These are phyloP conservation scores for Carallia pectinifolia DNA, from an alignment of 345 rosid species.

Conservation along the genomic window DNA sequence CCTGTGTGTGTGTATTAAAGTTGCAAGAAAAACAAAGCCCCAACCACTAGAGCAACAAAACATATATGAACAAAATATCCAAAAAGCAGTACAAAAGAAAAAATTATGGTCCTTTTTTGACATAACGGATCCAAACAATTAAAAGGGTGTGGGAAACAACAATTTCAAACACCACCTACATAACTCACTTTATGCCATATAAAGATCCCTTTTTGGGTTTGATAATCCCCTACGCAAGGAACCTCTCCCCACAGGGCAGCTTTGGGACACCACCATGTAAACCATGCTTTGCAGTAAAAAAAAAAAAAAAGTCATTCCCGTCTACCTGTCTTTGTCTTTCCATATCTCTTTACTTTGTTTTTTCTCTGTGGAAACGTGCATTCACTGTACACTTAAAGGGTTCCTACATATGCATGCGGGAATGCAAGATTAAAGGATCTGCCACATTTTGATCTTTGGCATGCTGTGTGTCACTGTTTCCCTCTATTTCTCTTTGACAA, in stretches of 20 bases:
- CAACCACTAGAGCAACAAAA: neutral
- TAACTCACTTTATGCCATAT: neutral
- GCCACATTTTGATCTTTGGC: too few species aligned
- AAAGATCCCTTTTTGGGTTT: slow-evolving; percentile 17
- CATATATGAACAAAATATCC: too few species aligned
- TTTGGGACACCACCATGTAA: slow-evolving; percentile 21
- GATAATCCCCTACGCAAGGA: too few species aligned
- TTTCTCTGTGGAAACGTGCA: slow-evolving; percentile 32
- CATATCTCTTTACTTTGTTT: neutral
- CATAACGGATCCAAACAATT: neutral
- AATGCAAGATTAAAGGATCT: slow-evolving; percentile 18
- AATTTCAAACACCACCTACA: slow-evolving; percentile 13
- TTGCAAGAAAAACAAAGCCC: neutral
- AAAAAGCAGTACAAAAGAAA: neutral
- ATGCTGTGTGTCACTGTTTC: too few species aligned
- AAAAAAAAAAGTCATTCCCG: neutral
- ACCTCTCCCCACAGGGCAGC: slow-evolving; percentile 6
- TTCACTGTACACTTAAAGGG: slow-evolving; percentile 13
- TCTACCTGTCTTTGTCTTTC: slow-evolving; percentile 4
- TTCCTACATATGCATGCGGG: slow-evolving; percentile 37
- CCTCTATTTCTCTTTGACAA: too few species aligned
- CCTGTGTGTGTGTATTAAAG: neutral
- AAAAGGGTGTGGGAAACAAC: slow-evolving; percentile 2
- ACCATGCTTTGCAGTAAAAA: slow-evolving; percentile 34
- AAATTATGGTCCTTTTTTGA: neutral